Base-by-base conservation (phyloP, 1,284 basidiomycete genomes). In the Gastroboletus turbinatus region DNA sequence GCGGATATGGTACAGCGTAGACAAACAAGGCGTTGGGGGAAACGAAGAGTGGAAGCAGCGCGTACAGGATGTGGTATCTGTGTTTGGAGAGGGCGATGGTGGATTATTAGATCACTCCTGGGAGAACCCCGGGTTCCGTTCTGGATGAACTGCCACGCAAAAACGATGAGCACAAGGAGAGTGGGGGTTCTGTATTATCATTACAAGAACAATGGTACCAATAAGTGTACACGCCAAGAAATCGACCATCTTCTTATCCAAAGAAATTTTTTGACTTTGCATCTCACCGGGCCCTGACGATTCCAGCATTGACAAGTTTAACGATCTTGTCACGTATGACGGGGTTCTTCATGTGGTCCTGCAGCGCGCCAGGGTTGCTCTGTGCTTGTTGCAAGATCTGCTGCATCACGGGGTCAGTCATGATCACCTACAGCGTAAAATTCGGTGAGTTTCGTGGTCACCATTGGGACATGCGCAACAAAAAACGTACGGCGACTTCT, bases 281-380 rank as follows among this genome's bases (percentile, higher is more conserved):
- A 48, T 53, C 58, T 80, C 75, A 90, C 67, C 87, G 78, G 42
- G 88, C 89, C 72, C 79, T 82, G 77, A 97, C 96, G 69, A 98
- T 93, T 56, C 96, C 96, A 27, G 94, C 94, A 60, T 93, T 94
- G 70, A 97, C 81, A 45, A 99, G 82, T 77, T 98, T 98, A 76
- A 91, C 84, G 61, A 97, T 92, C 79, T 97, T 97, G 59, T 82
- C 75, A 51, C 85, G 81, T 45, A 97, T 87, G 55, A 82, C 78
- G 9, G 94, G 92, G 70, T 96, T 98, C 84, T 96, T 94, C 91
- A 99, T 93, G 76, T 99, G 96, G 63, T 98, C 94, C 75, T 94
- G 91, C 58, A 99, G 77, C 17, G 95, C 94, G 32, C 84, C 79
- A 3, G 97, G 96, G 75, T 98, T 88, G 47, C 77, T 72, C 75